Conservation (phyloP, 2,329 filamentous ascomycete species). For the Ploettnerulaceae sp. region DNA sequence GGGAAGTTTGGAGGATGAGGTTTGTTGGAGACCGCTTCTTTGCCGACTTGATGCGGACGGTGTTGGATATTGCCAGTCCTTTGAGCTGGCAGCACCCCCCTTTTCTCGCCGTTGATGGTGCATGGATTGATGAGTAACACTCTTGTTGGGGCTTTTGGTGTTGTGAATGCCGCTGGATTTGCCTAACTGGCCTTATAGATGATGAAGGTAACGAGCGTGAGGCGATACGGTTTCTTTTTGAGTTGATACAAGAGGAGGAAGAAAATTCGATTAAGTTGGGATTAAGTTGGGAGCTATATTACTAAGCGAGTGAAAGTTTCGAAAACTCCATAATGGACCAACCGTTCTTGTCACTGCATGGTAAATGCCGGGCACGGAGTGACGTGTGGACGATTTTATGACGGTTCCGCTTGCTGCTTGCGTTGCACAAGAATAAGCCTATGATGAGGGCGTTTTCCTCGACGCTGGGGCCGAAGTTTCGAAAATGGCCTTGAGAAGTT, state of each 20-base stretch:
- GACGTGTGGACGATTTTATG: slow-evolving; percentile 14
- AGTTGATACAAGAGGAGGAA: slow-evolving; percentile 56
- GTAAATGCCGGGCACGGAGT: slow-evolving; percentile 20
- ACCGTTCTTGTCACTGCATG: slow-evolving; percentile 27
- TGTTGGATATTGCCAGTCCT: too few relatives aligned
- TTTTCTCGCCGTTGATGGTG: slow-evolving; percentile 30
- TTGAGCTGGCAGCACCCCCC: too few relatives aligned
- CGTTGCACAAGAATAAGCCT: slow-evolving; percentile 52
- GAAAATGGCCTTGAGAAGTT: slow-evolving; percentile 51
- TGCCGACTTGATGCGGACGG: too few relatives aligned
- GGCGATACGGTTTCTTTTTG: slow-evolving; percentile 53
- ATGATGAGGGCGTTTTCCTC: slow-evolving; percentile 52
- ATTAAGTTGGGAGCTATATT: slow-evolving; percentile 56
- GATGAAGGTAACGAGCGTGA: slow-evolving; percentile 58
- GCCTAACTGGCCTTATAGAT: slow-evolving; percentile 59
- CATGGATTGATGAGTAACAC: slow-evolving; percentile 34
- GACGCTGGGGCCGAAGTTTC: slow-evolving; percentile 46
- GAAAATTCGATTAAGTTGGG: slow-evolving; percentile 55
- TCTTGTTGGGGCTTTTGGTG: slow-evolving; percentile 42
- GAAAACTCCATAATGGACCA: slow-evolving; percentile 28
- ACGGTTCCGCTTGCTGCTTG: slow-evolving; percentile 50
- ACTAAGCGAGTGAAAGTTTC: slow-evolving; percentile 39
- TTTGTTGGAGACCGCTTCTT: too few relatives aligned
- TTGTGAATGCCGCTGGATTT: slow-evolving; percentile 56
- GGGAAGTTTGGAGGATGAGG: too few relatives aligned